These are phyloP conservation scores for Marasmius tenuissimus DNA, from an alignment of 1,284 basidiomycete genomes.

Conservation along the genomic window DNA sequence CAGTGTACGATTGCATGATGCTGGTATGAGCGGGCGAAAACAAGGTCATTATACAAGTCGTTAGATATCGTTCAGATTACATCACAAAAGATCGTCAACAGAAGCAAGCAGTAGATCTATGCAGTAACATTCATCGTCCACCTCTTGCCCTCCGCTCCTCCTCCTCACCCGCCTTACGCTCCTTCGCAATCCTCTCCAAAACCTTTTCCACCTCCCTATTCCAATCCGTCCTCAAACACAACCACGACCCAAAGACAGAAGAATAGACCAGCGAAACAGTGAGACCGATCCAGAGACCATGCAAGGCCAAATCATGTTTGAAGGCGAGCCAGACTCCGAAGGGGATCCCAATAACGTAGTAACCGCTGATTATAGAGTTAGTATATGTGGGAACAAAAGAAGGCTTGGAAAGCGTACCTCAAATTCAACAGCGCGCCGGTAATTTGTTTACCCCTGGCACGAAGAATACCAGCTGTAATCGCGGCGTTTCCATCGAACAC, in stretches of 20 bases:
- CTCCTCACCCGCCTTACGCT: slow-evolving; percentile 10
- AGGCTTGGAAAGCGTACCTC: slow-evolving; percentile 26
- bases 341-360: slow-evolving; percentile 67
- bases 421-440: slow-evolving; percentile 12
- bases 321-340: slow-evolving; percentile 68
- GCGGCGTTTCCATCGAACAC: slow-evolving; percentile 74
- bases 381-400: neutral
- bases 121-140: neutral
- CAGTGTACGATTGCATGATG: too few species aligned
- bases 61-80: too few species aligned
- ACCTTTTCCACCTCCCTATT: slow-evolving; percentile 60
- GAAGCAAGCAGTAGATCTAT: too few species aligned
- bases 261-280: slow-evolving; percentile 60
- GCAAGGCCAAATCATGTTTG: slow-evolving; percentile 45
- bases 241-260: slow-evolving; percentile 44
- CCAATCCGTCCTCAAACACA: slow-evolving; percentile 65
- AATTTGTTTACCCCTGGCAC: slow-evolving; percentile 71
- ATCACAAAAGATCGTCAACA: too few species aligned
- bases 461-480: slow-evolving; percentile 74
- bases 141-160: neutral
- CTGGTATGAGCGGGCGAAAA: too few species aligned
- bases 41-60: too few species aligned
- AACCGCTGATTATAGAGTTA: slow-evolving; percentile 43
- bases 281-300: slow-evolving; percentile 69
- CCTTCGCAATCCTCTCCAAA: slow-evolving; percentile 42